Evolutionary conservation across 768 basidiomycete species (phyloP), one percentile per base, ranked within the genome.

Genomic region (Boletus rubroflammeus): DNA sequence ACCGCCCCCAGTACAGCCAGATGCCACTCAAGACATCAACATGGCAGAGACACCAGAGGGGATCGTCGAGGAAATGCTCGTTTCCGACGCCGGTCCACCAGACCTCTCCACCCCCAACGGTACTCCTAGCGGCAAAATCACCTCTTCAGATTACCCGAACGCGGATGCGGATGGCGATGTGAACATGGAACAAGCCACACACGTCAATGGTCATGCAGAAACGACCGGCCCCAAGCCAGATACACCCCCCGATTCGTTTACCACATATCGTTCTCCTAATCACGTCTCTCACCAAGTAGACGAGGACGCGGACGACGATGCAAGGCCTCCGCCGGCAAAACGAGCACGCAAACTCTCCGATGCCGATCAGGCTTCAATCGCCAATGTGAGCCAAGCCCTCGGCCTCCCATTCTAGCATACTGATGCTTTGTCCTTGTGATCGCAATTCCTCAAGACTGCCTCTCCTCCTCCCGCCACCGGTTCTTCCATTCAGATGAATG

Each of bases 251-350:
- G 71, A 70, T 47, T 61, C 73, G 23, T 76, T 72, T 45, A 62
- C 68, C 14, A 29, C 72, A 9, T 69, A 66, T 53, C 68, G 71
- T 38, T 72, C 74, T 7, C 74, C 73, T 49, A 61, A 45, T 66
- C 65, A 56, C 66, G 61, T 62, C 23, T 67, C 72, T 23, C 76
- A 75, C 43, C 60, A 47, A 45, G 34, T 39, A 0, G 58, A 59
- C 13, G 51, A 29, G 5, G 60, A 62, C 14, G 49, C 23, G 13
- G 70, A 62, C 28, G 83, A 85, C 55, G 83, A 85, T 57, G 76
- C 81, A 54, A 74, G 78, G 56, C 87, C 85, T 14, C 88, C 86
- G n/a, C 90, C 90, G 28, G 86, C 89, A 55, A 93, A 93, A 79
- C 81, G 90, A 57, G 80, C 88, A 28, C 75, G 90, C 61, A 84